These are phyloP conservation scores for Penicillium decumbens DNA, from an alignment of 2,329 filamentous ascomycete species.

Conservation along the genomic window DNA sequence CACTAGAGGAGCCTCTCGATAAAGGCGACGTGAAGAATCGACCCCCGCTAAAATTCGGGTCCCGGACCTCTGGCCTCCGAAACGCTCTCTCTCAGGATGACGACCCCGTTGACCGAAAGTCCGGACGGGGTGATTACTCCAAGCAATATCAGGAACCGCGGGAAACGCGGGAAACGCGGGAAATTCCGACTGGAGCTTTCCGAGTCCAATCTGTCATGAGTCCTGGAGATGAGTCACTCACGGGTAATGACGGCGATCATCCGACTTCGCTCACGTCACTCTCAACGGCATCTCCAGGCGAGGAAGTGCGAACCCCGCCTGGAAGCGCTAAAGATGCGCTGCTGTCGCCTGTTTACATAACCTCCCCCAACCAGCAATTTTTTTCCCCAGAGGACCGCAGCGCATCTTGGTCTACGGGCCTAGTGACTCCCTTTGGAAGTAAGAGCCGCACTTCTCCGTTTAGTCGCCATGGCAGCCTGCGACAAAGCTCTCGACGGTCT, in stretches of 20 bases:
- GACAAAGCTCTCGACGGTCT: slow-evolving; percentile 46
- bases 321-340: slow-evolving; percentile 34
- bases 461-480: slow-evolving; percentile 34
- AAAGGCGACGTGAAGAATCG: slow-evolving; percentile 27
- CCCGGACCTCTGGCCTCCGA: slow-evolving; percentile 33
- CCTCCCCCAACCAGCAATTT: slow-evolving; percentile 36
- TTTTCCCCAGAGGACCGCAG: slow-evolving; percentile 40
- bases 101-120: slow-evolving; percentile 16
- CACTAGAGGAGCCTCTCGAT: slow-evolving; percentile 38
- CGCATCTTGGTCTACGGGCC: slow-evolving; percentile 37
- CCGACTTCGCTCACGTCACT: slow-evolving; percentile 44
- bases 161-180: slow-evolving; percentile 26
- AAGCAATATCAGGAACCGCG: slow-evolving; percentile 24
- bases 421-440: slow-evolving; percentile 32
- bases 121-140: slow-evolving; percentile 20
- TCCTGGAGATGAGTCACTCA: slow-evolving; percentile 22
- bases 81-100: slow-evolving; percentile 37
- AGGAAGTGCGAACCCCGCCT: slow-evolving; percentile 42
- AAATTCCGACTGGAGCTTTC: slow-evolving; percentile 25
- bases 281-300: slow-evolving; percentile 42
- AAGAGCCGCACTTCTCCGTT: slow-evolving; percentile 34
- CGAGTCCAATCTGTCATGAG: slow-evolving; percentile 22
- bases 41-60: slow-evolving; percentile 27
- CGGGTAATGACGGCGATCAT: slow-evolving; percentile 30
- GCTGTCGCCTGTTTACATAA: slow-evolving; percentile 37